Conservation (phyloP, 306 rosid species). For the Vigna hirtella region DNA sequence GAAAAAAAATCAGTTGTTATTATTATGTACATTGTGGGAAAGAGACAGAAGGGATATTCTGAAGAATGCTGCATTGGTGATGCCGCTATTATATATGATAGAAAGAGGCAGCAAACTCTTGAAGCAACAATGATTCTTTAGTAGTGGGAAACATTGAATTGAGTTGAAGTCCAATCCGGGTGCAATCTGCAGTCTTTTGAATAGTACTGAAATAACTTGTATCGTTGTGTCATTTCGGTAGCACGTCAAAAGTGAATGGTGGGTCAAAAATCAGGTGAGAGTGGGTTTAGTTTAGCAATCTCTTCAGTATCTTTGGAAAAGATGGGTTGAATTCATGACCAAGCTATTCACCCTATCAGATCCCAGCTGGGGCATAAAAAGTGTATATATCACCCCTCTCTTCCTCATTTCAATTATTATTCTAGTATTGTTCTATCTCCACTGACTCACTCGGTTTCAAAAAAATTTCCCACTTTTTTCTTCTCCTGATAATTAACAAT, state of each 20-base stretch:
- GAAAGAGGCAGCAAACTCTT: conserved; percentile 13
- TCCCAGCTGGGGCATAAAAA: neutral
- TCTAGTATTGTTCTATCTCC: neutral
- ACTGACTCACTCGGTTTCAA: neutral
- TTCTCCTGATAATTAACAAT: neutral
- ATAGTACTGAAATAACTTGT: neutral
- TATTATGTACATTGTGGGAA: conserved; percentile 12
- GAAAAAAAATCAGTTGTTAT: neutral
- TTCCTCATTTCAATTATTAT: conserved; percentile 11
- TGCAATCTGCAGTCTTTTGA: neutral
- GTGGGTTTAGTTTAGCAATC: conserved; percentile 25
- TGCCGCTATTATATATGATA: neutral
- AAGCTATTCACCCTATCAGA: conserved; percentile 1
- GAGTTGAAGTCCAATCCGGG: conserved; percentile 27
- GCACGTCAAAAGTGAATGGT: conserved; percentile 33
- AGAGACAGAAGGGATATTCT: conserved; percentile 23
- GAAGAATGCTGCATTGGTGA: neutral
- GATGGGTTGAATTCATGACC: conserved; percentile 8
- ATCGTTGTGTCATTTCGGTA: conserved; percentile 26
- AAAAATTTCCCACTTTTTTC: neutral
- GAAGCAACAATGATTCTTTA: conserved; percentile 22
- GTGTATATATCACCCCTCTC: neutral
- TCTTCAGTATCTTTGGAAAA: conserved; percentile 1
- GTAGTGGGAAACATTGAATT: conserved; percentile 24
- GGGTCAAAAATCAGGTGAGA: conserved; percentile 12